Evolutionary conservation across 2,329 filamentous ascomycete species (phyloP).

Genomic region (Aspergillus sp.): DNA sequence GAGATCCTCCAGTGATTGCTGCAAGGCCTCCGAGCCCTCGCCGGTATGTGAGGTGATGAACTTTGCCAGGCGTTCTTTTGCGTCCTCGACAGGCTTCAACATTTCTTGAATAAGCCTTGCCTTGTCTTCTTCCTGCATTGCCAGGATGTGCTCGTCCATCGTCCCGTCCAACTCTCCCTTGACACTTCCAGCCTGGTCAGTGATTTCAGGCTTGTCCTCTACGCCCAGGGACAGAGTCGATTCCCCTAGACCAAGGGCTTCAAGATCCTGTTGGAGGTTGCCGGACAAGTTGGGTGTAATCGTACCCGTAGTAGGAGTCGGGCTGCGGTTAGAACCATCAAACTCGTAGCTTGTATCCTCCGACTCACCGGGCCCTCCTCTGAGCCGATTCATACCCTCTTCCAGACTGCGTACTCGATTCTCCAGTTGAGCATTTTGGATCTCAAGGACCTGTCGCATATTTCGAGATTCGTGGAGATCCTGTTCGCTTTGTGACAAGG

Average conservation of each 20-base stretch:
- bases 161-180: slow-evolving; percentile 39
- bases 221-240: slow-evolving; percentile 43
- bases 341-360: slow-evolving; percentile 48
- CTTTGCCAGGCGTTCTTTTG: slow-evolving; percentile 46
- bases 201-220: slow-evolving; percentile 44
- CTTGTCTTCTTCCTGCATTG: slow-evolving; percentile 44
- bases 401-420: slow-evolving; percentile 47
- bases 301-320: slow-evolving; percentile 42
- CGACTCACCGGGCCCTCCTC: slow-evolving; percentile 49
- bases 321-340: slow-evolving; percentile 45
- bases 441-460: slow-evolving; percentile 53
- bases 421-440: slow-evolving; percentile 53
- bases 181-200: slow-evolving; percentile 41
- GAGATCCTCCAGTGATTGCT: slow-evolving; percentile 45
- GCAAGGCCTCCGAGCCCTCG: slow-evolving; percentile 35
- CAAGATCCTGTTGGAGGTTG: slow-evolving; percentile 48
- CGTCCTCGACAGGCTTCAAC: slow-evolving; percentile 45
- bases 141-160: slow-evolving; percentile 5
- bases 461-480: slow-evolving; percentile 47
- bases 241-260: slow-evolving; percentile 45
- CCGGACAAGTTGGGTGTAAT: slow-evolving; percentile 45
- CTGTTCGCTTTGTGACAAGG: slow-evolving; percentile 53
- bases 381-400: slow-evolving; percentile 48
- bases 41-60: slow-evolving; percentile 42
- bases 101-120: slow-evolving; percentile 46